phyloP scores from a whole-genome alignment of 768 basidiomycete species.

The Mycena vulgaris region DNA sequence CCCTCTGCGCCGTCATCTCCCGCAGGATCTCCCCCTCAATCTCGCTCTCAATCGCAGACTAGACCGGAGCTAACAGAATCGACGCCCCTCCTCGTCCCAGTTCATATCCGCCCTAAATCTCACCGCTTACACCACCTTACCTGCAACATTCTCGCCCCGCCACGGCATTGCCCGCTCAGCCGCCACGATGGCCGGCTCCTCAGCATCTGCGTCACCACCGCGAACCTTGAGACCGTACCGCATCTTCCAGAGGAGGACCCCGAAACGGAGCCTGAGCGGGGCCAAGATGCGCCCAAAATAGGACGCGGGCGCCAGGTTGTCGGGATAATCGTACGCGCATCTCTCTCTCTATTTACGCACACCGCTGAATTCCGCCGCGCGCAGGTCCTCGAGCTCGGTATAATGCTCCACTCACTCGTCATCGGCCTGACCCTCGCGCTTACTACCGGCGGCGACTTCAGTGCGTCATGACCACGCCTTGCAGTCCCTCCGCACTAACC shows the following conservation, averaged over 20 bases:
- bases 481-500: not conserved
- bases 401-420: slow-evolving; percentile 88
- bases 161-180: slow-evolving; percentile 34
- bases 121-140: slow-evolving; percentile 17
- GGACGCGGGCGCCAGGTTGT: slow-evolving; percentile 78
- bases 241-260: slow-evolving; percentile 22
- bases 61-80: slow-evolving; percentile 14
- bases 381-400: slow-evolving; percentile 86
- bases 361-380: not conserved
- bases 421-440: slow-evolving; percentile 86
- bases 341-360: not conserved
- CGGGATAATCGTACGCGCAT: slow-evolving; percentile 74
- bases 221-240: slow-evolving; percentile 39
- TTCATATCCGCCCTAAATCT: slow-evolving; percentile 24
- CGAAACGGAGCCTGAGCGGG: slow-evolving; percentile 31
- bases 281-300: slow-evolving; percentile 47
- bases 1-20: slow-evolving; percentile 66
- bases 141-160: slow-evolving; percentile 32
- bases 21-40: slow-evolving; percentile 45
- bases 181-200: slow-evolving; percentile 35
- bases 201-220: slow-evolving; percentile 41
- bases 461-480: slow-evolving; percentile 56
- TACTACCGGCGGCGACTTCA: slow-evolving; percentile 77
- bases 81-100: slow-evolving; percentile 26
- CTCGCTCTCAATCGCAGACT: slow-evolving; percentile 35